Conservation (phyloP, 306 rosid species). For the Dalbergia cochinchinensis region DNA sequence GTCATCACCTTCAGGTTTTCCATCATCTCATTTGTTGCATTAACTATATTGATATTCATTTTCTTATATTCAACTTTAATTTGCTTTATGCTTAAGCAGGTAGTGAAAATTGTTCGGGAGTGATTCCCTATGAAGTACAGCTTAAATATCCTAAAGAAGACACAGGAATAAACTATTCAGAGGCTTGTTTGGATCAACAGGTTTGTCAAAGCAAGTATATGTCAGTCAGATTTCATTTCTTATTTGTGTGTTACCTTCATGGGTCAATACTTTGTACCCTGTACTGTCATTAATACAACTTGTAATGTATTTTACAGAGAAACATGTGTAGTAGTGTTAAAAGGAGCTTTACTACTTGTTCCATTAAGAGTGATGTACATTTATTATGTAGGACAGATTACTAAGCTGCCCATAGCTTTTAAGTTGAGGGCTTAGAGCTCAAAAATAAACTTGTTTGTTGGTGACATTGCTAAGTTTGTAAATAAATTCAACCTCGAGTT, state of each 20-base stretch:
- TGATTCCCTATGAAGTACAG: slow-evolving; percentile 54
- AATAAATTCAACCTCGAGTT: slow-evolving; percentile 3
- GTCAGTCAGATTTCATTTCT: slow-evolving; percentile 47
- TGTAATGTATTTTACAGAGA: slow-evolving; percentile 16
- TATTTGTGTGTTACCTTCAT: slow-evolving; percentile 3
- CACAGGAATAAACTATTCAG: slow-evolving; percentile 40
- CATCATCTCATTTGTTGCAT: slow-evolving; percentile 31
- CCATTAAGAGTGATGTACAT: neutral
- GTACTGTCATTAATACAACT: neutral
- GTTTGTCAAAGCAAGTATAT: slow-evolving; percentile 49
- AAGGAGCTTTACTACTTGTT: neutral
- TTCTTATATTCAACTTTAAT: slow-evolving; percentile 36
- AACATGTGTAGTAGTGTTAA: slow-evolving; percentile 14
- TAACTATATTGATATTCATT: slow-evolving; percentile 22
- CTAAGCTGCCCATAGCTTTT: slow-evolving; percentile 1
- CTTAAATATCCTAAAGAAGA: slow-evolving; percentile 58
- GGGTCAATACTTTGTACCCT: neutral
- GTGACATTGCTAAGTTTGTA: slow-evolving; percentile 1
- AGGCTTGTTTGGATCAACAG: slow-evolving; percentile 57
- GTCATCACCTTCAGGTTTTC: slow-evolving; percentile 70
- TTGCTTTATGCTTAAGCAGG: slow-evolving; percentile 54
- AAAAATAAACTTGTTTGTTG: slow-evolving; percentile 9
- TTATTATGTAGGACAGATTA: neutral
- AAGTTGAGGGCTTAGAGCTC: slow-evolving; percentile 4
- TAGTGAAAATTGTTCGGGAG: slow-evolving; percentile 56